Evolutionary conservation across 2,329 filamentous ascomycete species (phyloP).

Genomic region (Epichloe gansuensis): DNA sequence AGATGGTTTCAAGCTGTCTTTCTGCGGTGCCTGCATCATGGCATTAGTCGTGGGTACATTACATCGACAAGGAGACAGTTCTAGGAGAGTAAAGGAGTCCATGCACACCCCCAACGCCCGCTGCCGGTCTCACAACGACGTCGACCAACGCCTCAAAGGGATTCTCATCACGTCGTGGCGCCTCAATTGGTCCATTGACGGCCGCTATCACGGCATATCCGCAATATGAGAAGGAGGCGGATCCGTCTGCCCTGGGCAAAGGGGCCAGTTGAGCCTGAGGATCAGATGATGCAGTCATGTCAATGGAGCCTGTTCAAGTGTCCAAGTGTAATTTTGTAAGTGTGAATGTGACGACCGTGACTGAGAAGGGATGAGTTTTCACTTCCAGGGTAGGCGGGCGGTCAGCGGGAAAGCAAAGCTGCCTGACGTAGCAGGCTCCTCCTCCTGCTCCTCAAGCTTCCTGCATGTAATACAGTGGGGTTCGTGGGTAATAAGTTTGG

Average conservation of each 20-base stretch:
- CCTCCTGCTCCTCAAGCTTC: too few relatives aligned
- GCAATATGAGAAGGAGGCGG: constrained; percentile 60
- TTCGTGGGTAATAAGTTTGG: not conserved
- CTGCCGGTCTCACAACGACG: constrained; percentile 76
- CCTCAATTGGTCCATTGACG: constrained; percentile 89
- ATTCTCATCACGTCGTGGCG: constrained; percentile 75
- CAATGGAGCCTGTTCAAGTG: constrained; percentile 3
- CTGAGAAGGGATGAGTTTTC: not conserved
- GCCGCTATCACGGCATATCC: constrained; percentile 75
- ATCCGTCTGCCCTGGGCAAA: constrained; percentile 65
- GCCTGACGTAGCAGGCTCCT: too few relatives aligned
- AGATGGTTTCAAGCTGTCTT: constrained; percentile 67
- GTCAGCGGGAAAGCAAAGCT: not conserved
- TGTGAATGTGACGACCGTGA: not conserved
- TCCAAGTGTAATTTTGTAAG: not conserved
- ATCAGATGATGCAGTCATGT: constrained; percentile 34
- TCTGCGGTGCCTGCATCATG: constrained; percentile 49
- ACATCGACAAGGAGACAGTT: too few relatives aligned
- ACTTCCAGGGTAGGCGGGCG: not conserved
- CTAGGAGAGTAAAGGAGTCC: not conserved
- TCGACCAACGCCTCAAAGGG: constrained; percentile 86
- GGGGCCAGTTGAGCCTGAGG: constrained; percentile 43
- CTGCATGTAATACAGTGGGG: too few relatives aligned
- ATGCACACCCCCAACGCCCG: constrained; percentile 63
- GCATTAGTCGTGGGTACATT: not conserved